Evolutionary conservation across 208 protist species (phyloP).

Genomic region (Acanthamoeba lugdunensis): DNA sequence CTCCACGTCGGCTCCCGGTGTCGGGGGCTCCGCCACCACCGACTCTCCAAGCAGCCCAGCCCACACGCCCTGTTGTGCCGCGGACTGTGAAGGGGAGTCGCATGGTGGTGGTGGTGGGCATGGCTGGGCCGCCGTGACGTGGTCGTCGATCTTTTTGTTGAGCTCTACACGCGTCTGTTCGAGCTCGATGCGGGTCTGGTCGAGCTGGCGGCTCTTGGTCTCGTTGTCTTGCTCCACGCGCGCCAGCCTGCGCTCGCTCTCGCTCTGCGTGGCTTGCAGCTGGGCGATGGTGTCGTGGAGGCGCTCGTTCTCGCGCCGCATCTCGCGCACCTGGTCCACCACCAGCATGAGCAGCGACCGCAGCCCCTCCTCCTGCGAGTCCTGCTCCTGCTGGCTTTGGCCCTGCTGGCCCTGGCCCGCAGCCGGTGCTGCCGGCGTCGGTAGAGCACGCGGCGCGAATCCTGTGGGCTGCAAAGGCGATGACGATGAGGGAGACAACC

Average conservation of each 20-base stretch:
- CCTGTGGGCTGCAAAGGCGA: neutral
- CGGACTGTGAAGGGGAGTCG: too few species aligned
- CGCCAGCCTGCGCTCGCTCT: neutral
- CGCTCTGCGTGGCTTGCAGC: neutral
- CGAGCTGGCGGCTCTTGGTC: neutral
- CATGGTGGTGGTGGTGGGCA: too few species aligned
- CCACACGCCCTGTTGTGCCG: too few species aligned
- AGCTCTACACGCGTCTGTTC: neutral
- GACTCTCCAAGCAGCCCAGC: too few species aligned
- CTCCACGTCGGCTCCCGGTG: too few species aligned
- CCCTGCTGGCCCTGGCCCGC: neutral
- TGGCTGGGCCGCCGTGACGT: neutral
- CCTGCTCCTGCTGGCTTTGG: neutral
- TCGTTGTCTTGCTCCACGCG: neutral
- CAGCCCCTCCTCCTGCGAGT: neutral
- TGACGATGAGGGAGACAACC: neutral
- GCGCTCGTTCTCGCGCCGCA: neutral
- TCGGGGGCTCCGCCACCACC: too few species aligned
- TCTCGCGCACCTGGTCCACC: neutral
- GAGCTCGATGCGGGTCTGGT: neutral
- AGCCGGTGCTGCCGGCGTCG: neutral
- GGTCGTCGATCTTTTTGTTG: neutral
- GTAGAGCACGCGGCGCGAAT: neutral
- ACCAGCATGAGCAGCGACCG: neutral
- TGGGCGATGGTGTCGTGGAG: neutral